Conservation (phyloP, 345 rosid genomes). For the Brassica cretica region DNA sequence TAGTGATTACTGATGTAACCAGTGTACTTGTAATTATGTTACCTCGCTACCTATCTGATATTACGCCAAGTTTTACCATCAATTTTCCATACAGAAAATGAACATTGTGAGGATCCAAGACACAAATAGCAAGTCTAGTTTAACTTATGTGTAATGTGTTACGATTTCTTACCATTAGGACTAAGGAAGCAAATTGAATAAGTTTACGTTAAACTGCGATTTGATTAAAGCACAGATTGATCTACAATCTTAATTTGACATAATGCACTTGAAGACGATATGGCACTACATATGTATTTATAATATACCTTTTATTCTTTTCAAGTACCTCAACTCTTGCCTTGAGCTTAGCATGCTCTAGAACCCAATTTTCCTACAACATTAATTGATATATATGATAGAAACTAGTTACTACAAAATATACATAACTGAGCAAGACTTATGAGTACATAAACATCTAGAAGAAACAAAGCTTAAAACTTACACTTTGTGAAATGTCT, state of each 20-base stretch:
- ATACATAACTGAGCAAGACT: conserved; percentile 11
- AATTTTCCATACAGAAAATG: neutral
- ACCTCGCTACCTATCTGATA: neutral
- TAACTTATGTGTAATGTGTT: neutral
- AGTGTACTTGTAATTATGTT: neutral
- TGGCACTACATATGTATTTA: conserved; percentile 11
- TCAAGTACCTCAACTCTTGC: conserved; percentile 83
- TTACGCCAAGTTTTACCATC: neutral
- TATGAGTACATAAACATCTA: conserved; percentile 13
- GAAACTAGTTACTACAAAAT: conserved; percentile 4
- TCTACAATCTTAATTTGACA: neutral
- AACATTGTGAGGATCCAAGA: neutral
- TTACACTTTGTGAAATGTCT: conserved; percentile 50
- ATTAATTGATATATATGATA: conserved; percentile 20
- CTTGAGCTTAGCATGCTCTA: conserved; percentile 89
- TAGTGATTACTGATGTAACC: neutral
- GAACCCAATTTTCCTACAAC: conserved; percentile 72
- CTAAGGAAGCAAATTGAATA: neutral
- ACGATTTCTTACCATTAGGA: neutral
- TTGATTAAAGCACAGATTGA: neutral
- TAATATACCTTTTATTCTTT: conserved; percentile 73
- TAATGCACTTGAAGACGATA: neutral
- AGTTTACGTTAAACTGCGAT: neutral
- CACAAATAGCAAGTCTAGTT: neutral
- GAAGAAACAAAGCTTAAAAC: conserved; percentile 12